Conservation (phyloP, 1,284 basidiomycete genomes). For the Malassezia cuniculi region DNA sequence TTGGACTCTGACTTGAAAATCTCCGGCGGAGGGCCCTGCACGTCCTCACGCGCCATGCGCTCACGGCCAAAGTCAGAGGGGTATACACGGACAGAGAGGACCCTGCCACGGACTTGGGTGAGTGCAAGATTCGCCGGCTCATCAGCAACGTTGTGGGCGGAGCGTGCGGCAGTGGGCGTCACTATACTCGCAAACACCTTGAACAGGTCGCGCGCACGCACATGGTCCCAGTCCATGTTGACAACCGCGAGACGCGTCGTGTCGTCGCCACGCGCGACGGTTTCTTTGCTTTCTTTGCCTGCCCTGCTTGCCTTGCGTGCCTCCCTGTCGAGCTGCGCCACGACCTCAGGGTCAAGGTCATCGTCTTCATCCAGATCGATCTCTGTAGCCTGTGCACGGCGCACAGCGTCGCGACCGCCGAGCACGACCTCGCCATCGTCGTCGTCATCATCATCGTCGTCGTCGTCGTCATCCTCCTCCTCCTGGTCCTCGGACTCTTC, state of each 20-base stretch:
- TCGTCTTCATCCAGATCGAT: constrained; percentile 63
- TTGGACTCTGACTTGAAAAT: constrained; percentile 53
- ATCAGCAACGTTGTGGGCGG: constrained; percentile 7
- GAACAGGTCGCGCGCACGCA: constrained; percentile 77
- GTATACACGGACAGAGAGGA: constrained; percentile 55
- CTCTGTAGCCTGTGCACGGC: constrained; percentile 15
- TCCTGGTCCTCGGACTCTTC: constrained; percentile 21
- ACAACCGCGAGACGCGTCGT: constrained; percentile 66
- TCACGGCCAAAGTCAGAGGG: constrained; percentile 86
- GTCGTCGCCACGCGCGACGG: constrained; percentile 29
- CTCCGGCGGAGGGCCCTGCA: constrained; percentile 74
- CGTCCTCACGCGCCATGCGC: constrained; percentile 73
- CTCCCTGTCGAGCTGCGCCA: constrained; percentile 61
- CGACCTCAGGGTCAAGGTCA: constrained; percentile 46
- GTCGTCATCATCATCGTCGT: constrained; percentile 25
- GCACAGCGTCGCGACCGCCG: constrained; percentile 7
- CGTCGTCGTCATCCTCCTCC: constrained; percentile 33
- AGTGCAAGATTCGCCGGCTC: constrained; percentile 15
- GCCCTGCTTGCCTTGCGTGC: constrained; percentile 47
- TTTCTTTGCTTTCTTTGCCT: constrained; percentile 28
- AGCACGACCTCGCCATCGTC: constrained; percentile 19
- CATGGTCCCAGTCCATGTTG: constrained; percentile 96
- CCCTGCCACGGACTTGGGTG: constrained; percentile 22
- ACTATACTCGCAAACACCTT: constrained; percentile 84
- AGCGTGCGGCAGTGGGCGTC: constrained; percentile 36